Evolutionary conservation across 768 basidiomycete genomes (phyloP), one percentile per base, ranked within the genome.

Genomic region (Plicaturopsis crispa): DNA sequence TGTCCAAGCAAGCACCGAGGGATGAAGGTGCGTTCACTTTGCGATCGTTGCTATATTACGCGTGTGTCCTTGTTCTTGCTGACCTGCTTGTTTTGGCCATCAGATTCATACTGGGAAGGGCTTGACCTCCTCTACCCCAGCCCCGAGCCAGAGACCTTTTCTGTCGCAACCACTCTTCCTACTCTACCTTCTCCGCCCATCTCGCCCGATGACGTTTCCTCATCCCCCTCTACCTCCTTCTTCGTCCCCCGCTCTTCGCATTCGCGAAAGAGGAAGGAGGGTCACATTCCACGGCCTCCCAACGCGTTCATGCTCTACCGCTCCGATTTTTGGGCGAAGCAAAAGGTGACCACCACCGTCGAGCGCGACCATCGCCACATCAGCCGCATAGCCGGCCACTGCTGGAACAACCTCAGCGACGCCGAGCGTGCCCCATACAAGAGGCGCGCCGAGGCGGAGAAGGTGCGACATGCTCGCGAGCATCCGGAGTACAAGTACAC

Each of bases 271-370:
- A n/a, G 57, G 51, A 59, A 54, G 50, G 59, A 51, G 7, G 66
- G 65, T 24, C 78, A 78, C 52, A 73, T 89, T 24, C 78, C 78
- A 22, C 78, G 88, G 11, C 89, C 89, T 2, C 71, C 83, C 39
- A 93, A 92, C 51, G 81, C 87, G 7, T 93, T 90, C 67, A 87
- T 90, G 60, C 64, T 89, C 43, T 90, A 75, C 55, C 78, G 88
- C 28, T 85, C 79, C 14, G 72, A 72, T 51, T 70, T 82, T 31
- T 72, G 84, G 61, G 59, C 64, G 36, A 70, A 70, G 43, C 60
- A 66, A 3, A 61, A 67, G 24, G 54, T 68, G 21, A 74, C 74
- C 36, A 69, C 68, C 2, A 57, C 57, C 26, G 63, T 73, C 36
- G 82, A 84, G 60, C 69, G 64, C 43, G 76, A 82, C 35, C 86